Evolutionary conservation across 257 asterid species (phyloP).

Genomic region (Craterostigma plantagineum): DNA sequence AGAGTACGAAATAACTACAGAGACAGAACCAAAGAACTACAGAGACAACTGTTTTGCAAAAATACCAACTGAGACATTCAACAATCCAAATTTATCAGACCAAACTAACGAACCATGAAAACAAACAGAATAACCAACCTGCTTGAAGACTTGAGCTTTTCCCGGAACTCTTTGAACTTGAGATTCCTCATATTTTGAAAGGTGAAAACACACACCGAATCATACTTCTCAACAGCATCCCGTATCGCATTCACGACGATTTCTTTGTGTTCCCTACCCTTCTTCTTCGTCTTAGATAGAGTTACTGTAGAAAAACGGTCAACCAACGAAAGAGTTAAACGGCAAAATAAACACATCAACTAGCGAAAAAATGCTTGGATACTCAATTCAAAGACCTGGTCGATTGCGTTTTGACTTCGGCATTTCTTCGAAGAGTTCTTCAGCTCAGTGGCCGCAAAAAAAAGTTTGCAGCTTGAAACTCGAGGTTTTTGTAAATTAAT

Average conservation of each 20-base stretch:
- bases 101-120: too few relatives aligned
- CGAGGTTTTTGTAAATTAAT: too few relatives aligned
- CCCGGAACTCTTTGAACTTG: slow-evolving; percentile 88
- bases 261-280: slow-evolving; percentile 80
- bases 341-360: neutral
- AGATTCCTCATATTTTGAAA: slow-evolving; percentile 98
- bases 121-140: too few relatives aligned
- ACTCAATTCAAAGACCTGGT: neutral
- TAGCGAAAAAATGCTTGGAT: neutral
- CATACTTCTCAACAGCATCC: slow-evolving; percentile 59
- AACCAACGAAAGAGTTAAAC: neutral
- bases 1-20: too few relatives aligned
- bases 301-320: slow-evolving; percentile 35
- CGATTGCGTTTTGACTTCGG: slow-evolving; percentile 6
- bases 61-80: too few relatives aligned
- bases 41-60: too few relatives aligned
- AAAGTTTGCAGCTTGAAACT: too few relatives aligned
- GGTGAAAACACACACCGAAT: slow-evolving; percentile 56
- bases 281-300: slow-evolving; percentile 89
- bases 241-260: slow-evolving; percentile 61
- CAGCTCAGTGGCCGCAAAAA: neutral
- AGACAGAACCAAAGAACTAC: too few relatives aligned
- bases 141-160: slow-evolving; percentile 70
- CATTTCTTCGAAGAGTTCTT: neutral
- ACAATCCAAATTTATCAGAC: too few relatives aligned